Conservation (phyloP, 768 basidiomycete species). For the Arthromyces matolae region DNA sequence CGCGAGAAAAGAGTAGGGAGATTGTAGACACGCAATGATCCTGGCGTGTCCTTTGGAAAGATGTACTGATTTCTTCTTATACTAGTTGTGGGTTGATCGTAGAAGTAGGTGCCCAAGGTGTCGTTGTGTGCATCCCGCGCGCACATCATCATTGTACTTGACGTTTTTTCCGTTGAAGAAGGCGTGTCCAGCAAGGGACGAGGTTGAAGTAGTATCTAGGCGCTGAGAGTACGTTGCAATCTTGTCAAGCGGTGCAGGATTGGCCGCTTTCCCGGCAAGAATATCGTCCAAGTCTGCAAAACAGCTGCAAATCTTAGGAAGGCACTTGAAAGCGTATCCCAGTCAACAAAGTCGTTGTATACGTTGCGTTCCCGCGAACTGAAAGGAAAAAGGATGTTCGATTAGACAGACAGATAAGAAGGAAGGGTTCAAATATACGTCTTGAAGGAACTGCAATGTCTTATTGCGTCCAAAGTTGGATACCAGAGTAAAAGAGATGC, state of each 20-base stretch:
- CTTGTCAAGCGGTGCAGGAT: constrained; percentile 36
- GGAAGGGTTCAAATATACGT: too few species aligned
- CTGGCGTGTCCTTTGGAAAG: constrained; percentile 46
- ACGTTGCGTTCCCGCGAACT: constrained; percentile 37
- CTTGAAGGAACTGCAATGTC: constrained; percentile 58
- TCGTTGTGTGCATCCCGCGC: constrained; percentile 38
- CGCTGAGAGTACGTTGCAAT: constrained; percentile 54
- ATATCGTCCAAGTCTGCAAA: constrained; percentile 36
- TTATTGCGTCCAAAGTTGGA: constrained; percentile 57
- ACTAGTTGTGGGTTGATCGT: constrained; percentile 75
- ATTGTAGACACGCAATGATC: constrained; percentile 49
- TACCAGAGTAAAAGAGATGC: constrained; percentile 61
- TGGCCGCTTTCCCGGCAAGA: constrained; percentile 27
- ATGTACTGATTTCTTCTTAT: constrained; percentile 75
- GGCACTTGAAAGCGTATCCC: constrained; percentile 36
- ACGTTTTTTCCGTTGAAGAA: too few species aligned
- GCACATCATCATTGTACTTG: too few species aligned
- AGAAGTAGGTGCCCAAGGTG: constrained; percentile 75
- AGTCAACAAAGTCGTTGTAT: constrained; percentile 29
- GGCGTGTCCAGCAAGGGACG: too few species aligned
- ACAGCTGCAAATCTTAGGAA: constrained; percentile 39
- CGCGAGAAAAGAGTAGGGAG: constrained; percentile 50
- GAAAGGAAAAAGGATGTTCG: background rate
- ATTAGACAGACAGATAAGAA: too few species aligned
- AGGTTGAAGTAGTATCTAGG: constrained; percentile 46